Base-by-base conservation (phyloP, 192 early-diverging fungal genomes). In the Coemansia sp. region DNA sequence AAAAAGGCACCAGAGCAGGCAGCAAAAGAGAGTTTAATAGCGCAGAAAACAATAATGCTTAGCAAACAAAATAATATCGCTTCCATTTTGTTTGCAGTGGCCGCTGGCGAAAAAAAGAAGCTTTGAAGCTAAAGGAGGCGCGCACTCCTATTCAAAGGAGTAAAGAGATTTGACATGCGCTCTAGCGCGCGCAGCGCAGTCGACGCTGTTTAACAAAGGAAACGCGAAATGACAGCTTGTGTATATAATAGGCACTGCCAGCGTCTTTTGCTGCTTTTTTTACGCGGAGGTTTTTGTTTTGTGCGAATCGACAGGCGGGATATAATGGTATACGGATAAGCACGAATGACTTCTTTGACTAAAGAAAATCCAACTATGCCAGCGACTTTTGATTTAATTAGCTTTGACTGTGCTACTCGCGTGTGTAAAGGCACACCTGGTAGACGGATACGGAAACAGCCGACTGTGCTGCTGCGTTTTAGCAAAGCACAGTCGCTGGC, bases 361-460 rank as follows among this genome's bases (percentile, higher is more conserved):
- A 39, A 36, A 39, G 34, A 5, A 56, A 36, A 56, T 39, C 55
- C 32, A 32, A 32, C 55, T 56, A 56, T 23, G 28, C 52, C 27
- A 25, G n/a, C 18, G 35, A 29, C 20, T 57, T 19, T 34, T 57
- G 30, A 57, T 34, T 57, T 57, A 57, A 57, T 54, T 29, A 29
- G 52, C 28, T 29, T 29, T 42, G 39, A 3, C 14, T 42, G 39
- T 29, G 53, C 53, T 24, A 20, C 10, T n/a, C 23, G 28, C 5
- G 53, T 29, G 28, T 7, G n/a, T 27, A 29, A 28, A 28, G 30
- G 30, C 7, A 30, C 7, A 39, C 19, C 57, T 46, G 22, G 39
- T 58, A 58, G 57, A 58, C 57, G 57, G 57, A 58, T 58, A 58
- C 39, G 57, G 57, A 58, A 58, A 22, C 39, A 51, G 22, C 8